A percentile compares a stretch with the other conserved stretches of the same genome.
phyloP scores from a whole-genome alignment of 441 rosid genomes.

The Arabidopsis hybrid region DNA sequence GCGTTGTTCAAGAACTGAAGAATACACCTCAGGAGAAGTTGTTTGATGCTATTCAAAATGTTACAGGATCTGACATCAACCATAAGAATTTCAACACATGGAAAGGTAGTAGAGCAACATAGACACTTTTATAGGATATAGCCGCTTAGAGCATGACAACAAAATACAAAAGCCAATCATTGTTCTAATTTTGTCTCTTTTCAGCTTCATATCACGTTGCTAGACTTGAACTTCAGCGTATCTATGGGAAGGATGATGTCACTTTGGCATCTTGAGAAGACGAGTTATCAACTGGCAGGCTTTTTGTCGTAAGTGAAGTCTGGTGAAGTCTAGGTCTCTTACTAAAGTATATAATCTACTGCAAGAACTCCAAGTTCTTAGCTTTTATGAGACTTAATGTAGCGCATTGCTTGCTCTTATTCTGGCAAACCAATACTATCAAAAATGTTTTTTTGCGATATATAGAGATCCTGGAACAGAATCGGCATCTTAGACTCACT shows the following conservation, averaged over 20 bases:
- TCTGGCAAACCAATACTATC: constrained; percentile 31
- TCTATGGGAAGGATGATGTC: constrained; percentile 67
- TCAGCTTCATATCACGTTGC: constrained; percentile 75
- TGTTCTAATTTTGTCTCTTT: constrained; percentile 32
- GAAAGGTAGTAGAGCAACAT: constrained; percentile 56
- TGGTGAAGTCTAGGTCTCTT: constrained; percentile 35
- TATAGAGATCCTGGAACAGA: constrained; percentile 26
- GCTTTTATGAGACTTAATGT: constrained; percentile 17
- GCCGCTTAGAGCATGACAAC: constrained; percentile 29
- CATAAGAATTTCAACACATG: constrained; percentile 66
- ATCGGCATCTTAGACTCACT: constrained; percentile 31
- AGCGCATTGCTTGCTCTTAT: constrained; percentile 29
- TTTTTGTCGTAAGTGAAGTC: constrained; percentile 27
- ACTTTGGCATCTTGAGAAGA: constrained; percentile 44
- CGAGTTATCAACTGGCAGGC: constrained; percentile 26
- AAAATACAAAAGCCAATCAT: constrained; percentile 30
- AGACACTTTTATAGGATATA: constrained; percentile 10
- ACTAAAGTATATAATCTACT: constrained; percentile 6
- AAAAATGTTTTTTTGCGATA: constrained; percentile 27
- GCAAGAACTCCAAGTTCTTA: constrained; percentile 21
- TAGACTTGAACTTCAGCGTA: constrained; percentile 69
- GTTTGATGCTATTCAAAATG: constrained; percentile 63
- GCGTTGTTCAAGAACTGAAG: constrained; percentile 75
- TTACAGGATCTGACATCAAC: constrained; percentile 71
- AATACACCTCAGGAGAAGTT: constrained; percentile 66